Percentiles rank a stretch among this genome's conserved stretches.
phyloP scores from a whole-genome alignment of 164 flowering plant species.

The Magnolia changhungtana region DNA sequence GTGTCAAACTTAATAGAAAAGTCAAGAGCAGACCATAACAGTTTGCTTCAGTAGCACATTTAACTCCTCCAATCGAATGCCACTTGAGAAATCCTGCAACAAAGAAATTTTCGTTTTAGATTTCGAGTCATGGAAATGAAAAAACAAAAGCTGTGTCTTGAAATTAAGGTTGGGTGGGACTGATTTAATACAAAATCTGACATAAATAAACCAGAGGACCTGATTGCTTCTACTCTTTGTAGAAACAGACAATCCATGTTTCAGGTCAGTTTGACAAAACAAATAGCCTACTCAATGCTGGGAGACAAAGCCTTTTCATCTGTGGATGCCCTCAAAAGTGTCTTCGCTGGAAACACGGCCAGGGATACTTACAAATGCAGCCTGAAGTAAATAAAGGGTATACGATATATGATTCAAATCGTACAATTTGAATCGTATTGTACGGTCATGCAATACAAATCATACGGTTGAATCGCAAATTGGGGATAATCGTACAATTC shows the following conservation, averaged over 20 bases:
- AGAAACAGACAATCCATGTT: background rate
- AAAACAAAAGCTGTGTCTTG: constrained; percentile 7
- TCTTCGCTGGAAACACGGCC: too few relatives aligned
- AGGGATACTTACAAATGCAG: too few relatives aligned
- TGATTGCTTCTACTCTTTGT: background rate
- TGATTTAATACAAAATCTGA: background rate
- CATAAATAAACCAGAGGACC: background rate
- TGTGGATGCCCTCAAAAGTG: too few relatives aligned
- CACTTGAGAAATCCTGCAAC: constrained; percentile 83
- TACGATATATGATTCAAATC: too few relatives aligned
- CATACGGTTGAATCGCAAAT: too few relatives aligned
- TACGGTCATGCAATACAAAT: too few relatives aligned
- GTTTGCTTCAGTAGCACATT: constrained; percentile 78
- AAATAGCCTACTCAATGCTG: too few relatives aligned
- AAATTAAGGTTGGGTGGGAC: background rate
- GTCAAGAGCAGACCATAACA: constrained; percentile 67
- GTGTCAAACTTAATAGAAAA: background rate
- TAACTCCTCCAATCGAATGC: constrained; percentile 84
- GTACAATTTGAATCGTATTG: too few relatives aligned
- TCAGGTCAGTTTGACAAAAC: background rate
- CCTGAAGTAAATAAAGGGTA: too few relatives aligned
- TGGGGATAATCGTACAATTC: too few relatives aligned
- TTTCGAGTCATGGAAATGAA: background rate
- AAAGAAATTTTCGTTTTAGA: background rate
- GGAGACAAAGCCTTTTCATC: too few relatives aligned